Percentiles rank a stretch among this genome's conserved stretches.
These are phyloP conservation scores for Hyphopichia homilentoma DNA, from an alignment of 805 yeast species.

Conservation along the genomic window DNA sequence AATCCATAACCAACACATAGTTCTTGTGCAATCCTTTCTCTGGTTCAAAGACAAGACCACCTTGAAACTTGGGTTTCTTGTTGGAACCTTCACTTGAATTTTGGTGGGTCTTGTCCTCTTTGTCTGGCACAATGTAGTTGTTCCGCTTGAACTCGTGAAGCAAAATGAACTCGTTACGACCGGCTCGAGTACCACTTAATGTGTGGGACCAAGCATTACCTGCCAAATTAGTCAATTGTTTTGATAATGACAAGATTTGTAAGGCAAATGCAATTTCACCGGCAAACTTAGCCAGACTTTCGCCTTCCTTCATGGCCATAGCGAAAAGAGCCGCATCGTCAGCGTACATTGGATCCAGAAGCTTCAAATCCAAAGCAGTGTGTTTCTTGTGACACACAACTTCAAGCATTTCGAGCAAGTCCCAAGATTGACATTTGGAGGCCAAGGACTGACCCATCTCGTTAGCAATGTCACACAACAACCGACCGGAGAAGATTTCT, in stretches of 20 bases:
- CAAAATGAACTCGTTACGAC: conserved; percentile 89
- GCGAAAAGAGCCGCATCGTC: conserved; percentile 66
- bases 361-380: conserved; percentile 66
- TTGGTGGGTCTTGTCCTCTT: conserved; percentile 45
- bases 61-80: conserved; percentile 75
- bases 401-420: conserved; percentile 83
- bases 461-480: conserved; percentile 88
- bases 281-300: conserved; percentile 60
- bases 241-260: conserved; percentile 84
- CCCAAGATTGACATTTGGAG: conserved; percentile 92
- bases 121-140: conserved; percentile 86
- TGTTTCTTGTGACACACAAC: conserved; percentile 67
- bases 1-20: conserved; percentile 91
- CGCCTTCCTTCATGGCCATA: conserved; percentile 68
- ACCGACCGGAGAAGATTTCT: conserved; percentile 78
- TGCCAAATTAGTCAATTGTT: conserved; percentile 87
- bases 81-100: conserved; percentile 46
- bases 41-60: conserved; percentile 96
- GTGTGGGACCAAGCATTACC: conserved; percentile 98
- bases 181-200: conserved; percentile 90
- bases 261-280: conserved; percentile 77
- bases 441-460: conserved; percentile 94
- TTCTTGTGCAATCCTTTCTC: conserved; percentile 91
- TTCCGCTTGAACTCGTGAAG: conserved; percentile 84
- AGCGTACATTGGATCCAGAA: conserved; percentile 59